These are phyloP conservation scores for Rhizoclosmatium globosum DNA, from an alignment of 192 early-diverging fungal genomes.

Conservation along the genomic window DNA sequence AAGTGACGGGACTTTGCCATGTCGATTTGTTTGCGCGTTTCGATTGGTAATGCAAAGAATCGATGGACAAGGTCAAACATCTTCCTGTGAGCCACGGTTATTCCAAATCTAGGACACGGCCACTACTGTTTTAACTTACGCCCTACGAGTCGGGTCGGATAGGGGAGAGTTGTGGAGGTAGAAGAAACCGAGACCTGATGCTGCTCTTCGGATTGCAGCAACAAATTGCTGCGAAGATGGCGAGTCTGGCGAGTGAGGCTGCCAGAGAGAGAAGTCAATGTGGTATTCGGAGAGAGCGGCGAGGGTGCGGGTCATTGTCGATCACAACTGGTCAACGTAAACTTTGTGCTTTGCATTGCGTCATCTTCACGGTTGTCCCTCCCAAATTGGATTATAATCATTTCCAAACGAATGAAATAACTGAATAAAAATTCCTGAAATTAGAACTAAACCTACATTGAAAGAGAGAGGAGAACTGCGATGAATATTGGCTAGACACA, in stretches of 20 bases:
- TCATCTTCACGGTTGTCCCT: no score
- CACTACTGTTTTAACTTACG: neutral
- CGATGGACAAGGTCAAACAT: neutral
- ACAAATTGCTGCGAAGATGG: neutral
- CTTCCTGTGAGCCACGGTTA: neutral
- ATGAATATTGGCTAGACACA: no score
- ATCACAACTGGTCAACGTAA: no score
- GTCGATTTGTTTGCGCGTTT: conserved; percentile 10
- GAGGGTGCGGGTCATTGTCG: neutral
- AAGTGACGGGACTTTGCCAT: conserved; percentile 17
- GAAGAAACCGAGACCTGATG: conserved; percentile 10
- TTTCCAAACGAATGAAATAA: no score
- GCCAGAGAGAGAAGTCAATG: conserved; percentile 1
- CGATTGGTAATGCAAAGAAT: conserved; percentile 12
- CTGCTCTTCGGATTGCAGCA: neutral
- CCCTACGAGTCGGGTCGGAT: neutral
- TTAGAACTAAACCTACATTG: no score
- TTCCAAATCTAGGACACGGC: no score
- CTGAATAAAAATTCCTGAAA: no score
- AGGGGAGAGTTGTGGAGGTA: conserved; percentile 6
- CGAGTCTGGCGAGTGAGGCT: neutral
- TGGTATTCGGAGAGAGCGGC: neutral
- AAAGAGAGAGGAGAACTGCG: no score
- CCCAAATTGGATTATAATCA: no score
- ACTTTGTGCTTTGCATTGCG: no score